These are phyloP conservation scores for Phyllostachys edulis DNA, from an alignment of 176 grass and related monocot species.

Conservation along the genomic window DNA sequence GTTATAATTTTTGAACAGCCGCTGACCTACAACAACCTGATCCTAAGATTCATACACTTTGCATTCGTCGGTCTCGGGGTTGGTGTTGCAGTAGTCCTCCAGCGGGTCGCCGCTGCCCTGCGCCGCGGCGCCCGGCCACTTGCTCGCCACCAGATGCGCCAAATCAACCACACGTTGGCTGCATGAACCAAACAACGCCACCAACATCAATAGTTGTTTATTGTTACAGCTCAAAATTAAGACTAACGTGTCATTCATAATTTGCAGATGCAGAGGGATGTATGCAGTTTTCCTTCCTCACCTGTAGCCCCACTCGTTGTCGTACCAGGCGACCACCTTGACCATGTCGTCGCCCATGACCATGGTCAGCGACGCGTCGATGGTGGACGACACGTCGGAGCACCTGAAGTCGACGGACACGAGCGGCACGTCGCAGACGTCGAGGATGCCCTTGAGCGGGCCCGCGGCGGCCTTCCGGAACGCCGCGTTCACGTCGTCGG, in stretches of 20 bases:
- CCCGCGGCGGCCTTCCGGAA: constrained; percentile 76
- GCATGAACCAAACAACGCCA: neutral
- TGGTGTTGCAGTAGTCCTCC: constrained; percentile 90
- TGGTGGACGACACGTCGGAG: constrained; percentile 81
- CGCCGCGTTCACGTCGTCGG: constrained; percentile 80
- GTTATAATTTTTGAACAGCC: constrained; percentile 5
- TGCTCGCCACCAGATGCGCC: constrained; percentile 84
- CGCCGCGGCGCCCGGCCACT: constrained; percentile 59
- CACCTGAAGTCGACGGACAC: constrained; percentile 97
- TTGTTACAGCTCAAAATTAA: neutral
- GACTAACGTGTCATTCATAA: neutral
- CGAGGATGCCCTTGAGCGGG: constrained; percentile 69
- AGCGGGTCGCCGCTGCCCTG: constrained; percentile 78
- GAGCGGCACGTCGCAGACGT: constrained; percentile 77
- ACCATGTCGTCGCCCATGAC: constrained; percentile 99
- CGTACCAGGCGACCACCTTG: constrained; percentile 99
- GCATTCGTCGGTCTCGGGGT: constrained; percentile 84
- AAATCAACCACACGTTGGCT: constrained; percentile 95
- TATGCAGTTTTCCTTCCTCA: constrained; percentile 15
- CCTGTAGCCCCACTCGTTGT: constrained; percentile 99
- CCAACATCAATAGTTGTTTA: neutral
- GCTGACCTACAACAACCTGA: neutral
- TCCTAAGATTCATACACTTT: constrained; percentile 77
- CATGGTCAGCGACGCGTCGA: constrained; percentile 91
- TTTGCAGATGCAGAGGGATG: neutral